A percentile compares a stretch with the other conserved stretches of the same genome.
Evolutionary conservation across 148 eudicot species (phyloP).

Genomic region (Silene conica): DNA sequence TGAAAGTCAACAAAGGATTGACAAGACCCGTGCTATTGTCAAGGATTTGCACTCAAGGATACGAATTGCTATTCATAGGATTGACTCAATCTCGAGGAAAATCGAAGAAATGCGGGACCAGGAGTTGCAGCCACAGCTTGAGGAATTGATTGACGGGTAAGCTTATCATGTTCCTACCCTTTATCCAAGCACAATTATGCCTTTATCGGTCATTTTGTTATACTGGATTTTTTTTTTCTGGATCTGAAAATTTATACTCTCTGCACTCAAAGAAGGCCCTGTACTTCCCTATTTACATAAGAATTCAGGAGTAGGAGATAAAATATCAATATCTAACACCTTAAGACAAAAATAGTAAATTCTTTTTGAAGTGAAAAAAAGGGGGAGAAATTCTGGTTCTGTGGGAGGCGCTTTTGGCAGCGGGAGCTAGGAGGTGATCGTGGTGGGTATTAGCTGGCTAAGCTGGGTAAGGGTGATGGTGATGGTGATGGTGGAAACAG

Average conservation of each 20-base stretch:
- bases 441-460: too few species aligned
- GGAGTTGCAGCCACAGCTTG: conserved; percentile 96
- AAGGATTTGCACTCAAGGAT: conserved; percentile 91
- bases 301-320: too few species aligned
- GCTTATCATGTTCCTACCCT: conserved; percentile 19
- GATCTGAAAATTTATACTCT: not conserved
- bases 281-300: too few species aligned
- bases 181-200: not conserved
- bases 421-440: too few species aligned
- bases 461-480: too few species aligned
- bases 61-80: conserved; percentile 84
- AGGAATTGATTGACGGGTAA: conserved; percentile 94
- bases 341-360: too few species aligned
- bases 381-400: too few species aligned
- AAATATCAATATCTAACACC: too few species aligned
- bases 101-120: conserved; percentile 80
- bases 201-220: not conserved
- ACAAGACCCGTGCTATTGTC: conserved; percentile 83
- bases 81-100: conserved; percentile 77
- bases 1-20: conserved; percentile 46
- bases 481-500: too few species aligned
- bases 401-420: too few species aligned
- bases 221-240: not conserved
- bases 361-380: too few species aligned
- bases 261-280: too few species aligned